Evolutionary conservation across 768 basidiomycete species (phyloP), one percentile per base, ranked within the genome.

Genomic region (Boletus subcaerulescens): DNA sequence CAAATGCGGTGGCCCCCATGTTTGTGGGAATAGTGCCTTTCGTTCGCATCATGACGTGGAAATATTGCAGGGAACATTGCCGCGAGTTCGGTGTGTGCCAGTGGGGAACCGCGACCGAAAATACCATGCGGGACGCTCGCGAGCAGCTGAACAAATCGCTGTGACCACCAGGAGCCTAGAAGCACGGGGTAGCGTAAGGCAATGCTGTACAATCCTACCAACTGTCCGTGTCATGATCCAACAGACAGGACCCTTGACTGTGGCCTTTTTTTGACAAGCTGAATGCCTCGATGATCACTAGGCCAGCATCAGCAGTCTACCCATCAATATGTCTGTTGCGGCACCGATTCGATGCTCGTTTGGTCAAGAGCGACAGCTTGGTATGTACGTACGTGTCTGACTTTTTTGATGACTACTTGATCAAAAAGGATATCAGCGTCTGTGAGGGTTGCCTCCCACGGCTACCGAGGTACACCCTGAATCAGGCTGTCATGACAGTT

Each of bases 281-380:
- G n/a, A 33, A 45, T 22, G n/a, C 26, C 26, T 50, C 18, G 36
- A 33, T 58, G 43, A 32, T 50, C 56, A 22, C 15, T 26, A 13
- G 18, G 12, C 17, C 41, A n/a, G n/a, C 31, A 39, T 20, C 5
- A 32, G 39, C 29, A 24, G 2, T 1, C 36, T n/a, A 22, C 9
- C 31, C 29, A 15, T 56, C 45, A 22, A 20, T 11, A 12, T 31
- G 40, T 20, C 33, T 22, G 11, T 3, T 35, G 53, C 48, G 50
- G 56, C 18, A 38, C 53, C 56, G 53, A 62, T 52, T 35, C 11
- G 39, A 36, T 45, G 51, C 63, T 55, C 50, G 44, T n/a, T 15
- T 12, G 46, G 35, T 33, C 45, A 48, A 45, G 1, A 33, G 48
- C 40, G 42, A 57, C 40, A 10, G 36, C 33, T 33, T 33, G 12